Conservation (phyloP, 257 asterid genomes). For the Parsonsia alboflavescens region DNA sequence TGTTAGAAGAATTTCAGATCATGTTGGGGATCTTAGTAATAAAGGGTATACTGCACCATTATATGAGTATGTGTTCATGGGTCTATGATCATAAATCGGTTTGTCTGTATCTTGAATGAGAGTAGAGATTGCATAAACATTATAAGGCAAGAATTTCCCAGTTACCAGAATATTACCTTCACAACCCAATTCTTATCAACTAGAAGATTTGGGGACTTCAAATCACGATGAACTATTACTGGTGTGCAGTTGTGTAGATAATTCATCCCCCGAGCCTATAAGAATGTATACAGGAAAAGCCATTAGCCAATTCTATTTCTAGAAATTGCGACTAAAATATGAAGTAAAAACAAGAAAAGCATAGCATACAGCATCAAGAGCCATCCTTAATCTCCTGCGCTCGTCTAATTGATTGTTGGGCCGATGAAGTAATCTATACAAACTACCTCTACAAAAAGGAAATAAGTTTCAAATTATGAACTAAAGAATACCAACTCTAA, state of each 20-base stretch:
- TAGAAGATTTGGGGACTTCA: conserved; percentile 95
- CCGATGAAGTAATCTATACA: conserved; percentile 89
- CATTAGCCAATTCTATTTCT: background rate
- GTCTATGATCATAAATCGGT: background rate
- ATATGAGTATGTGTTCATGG: background rate
- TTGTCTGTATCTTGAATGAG: background rate
- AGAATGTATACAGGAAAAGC: conserved; percentile 14
- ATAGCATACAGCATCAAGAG: conserved; percentile 85
- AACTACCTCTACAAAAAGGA: conserved; percentile 74
- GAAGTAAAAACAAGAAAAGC: conserved; percentile 14
- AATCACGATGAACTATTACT: conserved; percentile 89
- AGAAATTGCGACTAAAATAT: conserved; percentile 10
- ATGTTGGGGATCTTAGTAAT: background rate
- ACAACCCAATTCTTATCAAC: conserved; percentile 98
- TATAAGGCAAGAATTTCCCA: conserved; percentile 7
- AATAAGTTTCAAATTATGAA: conserved; percentile 23
- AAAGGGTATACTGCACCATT: conserved; percentile 6
- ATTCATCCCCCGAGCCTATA: conserved; percentile 97
- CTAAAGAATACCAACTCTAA: conserved; percentile 3
- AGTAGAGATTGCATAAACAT: conserved; percentile 12
- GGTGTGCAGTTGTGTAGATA: conserved; percentile 91
- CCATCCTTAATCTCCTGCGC: conserved; percentile 89
- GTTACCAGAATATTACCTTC: conserved; percentile 52
- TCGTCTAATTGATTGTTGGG: conserved; percentile 89
- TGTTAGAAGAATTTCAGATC: conserved; percentile 28